phyloP scores from a whole-genome alignment of 1,284 basidiomycete species.

The Schizophyllum commune region DNA sequence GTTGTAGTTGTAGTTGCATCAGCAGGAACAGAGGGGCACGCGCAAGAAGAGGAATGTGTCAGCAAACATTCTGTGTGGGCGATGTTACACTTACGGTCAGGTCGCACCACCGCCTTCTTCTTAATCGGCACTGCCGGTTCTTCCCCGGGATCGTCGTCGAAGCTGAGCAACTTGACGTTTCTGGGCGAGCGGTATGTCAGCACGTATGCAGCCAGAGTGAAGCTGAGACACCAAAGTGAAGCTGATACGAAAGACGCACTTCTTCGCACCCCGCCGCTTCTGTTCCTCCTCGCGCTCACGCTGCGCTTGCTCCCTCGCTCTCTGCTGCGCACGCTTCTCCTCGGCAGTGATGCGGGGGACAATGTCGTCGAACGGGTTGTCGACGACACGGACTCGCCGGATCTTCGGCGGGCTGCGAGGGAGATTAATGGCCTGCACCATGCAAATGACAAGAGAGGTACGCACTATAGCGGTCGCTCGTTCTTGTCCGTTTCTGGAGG shows the following conservation, averaged over 20 bases:
- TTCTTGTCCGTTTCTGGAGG: slow-evolving; percentile 70
- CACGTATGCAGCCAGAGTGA: no score
- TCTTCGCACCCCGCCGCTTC: slow-evolving; percentile 72
- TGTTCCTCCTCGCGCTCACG: slow-evolving; percentile 71
- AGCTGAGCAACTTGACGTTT: slow-evolving; percentile 83
- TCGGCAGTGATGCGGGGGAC: slow-evolving; percentile 93
- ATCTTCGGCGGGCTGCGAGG: slow-evolving; percentile 78
- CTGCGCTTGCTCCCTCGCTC: slow-evolving; percentile 69
- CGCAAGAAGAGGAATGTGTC: slow-evolving; percentile 3
- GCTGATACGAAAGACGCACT: slow-evolving; percentile 39
- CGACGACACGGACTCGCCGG: slow-evolving; percentile 72
- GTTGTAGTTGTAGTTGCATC: no score
- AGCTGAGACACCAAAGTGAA: slow-evolving; percentile 2
- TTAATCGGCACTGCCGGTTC: slow-evolving; percentile 44
- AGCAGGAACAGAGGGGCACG: background rate
- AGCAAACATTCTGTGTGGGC: no score
- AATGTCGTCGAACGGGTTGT: slow-evolving; percentile 94
- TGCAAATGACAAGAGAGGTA: slow-evolving; percentile 10
- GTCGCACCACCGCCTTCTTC: slow-evolving; percentile 76
- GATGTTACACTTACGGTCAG: slow-evolving; percentile 69
- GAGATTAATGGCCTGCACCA: slow-evolving; percentile 1
- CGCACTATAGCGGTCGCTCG: slow-evolving; percentile 82
- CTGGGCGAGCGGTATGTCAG: slow-evolving; percentile 30
- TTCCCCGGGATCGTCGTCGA: slow-evolving; percentile 67
- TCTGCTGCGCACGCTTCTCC: slow-evolving; percentile 77